phyloP scores from a whole-genome alignment of 768 basidiomycete genomes.

The Gyrodon lividus region DNA sequence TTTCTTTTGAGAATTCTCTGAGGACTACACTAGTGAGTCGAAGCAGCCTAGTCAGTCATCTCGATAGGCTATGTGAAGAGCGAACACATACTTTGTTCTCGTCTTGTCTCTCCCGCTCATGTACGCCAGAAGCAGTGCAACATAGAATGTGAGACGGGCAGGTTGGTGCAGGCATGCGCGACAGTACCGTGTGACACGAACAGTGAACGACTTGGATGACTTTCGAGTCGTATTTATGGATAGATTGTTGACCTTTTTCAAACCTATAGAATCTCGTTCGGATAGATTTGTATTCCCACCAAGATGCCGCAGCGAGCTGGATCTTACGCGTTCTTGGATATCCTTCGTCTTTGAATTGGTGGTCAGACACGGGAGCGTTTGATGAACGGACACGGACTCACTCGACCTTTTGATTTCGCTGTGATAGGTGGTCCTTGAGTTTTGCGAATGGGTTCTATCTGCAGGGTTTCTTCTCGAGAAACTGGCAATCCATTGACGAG shows the following conservation, averaged over 20 bases:
- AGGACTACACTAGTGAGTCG: constrained; percentile 5
- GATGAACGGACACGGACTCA: constrained; percentile 8
- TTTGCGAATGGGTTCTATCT: constrained; percentile 17
- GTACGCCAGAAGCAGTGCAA: constrained; percentile 52
- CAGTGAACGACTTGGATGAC: too few species aligned
- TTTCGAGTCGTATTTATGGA: too few species aligned
- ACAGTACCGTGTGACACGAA: too few species aligned
- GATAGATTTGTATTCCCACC: too few species aligned
- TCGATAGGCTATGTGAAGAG: neutral
- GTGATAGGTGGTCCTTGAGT: neutral
- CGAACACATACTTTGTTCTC: constrained; percentile 36
- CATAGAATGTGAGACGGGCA: constrained; percentile 68
- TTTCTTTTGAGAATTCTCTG: constrained; percentile 3
- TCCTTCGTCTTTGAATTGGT: constrained; percentile 14
- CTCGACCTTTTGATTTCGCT: constrained; percentile 15
- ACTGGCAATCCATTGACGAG: constrained; percentile 24
- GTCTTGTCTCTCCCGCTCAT: constrained; percentile 40
- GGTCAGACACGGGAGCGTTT: constrained; percentile 6
- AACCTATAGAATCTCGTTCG: too few species aligned
- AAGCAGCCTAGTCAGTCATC: neutral
- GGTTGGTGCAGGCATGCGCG: constrained; percentile 25
- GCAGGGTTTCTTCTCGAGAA: constrained; percentile 19
- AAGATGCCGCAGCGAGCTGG: too few species aligned
- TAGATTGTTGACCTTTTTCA: too few species aligned
- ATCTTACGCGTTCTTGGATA: too few species aligned